These are phyloP conservation scores for Solanum tacnaense DNA, from an alignment of 257 asterid species.

Conservation along the genomic window DNA sequence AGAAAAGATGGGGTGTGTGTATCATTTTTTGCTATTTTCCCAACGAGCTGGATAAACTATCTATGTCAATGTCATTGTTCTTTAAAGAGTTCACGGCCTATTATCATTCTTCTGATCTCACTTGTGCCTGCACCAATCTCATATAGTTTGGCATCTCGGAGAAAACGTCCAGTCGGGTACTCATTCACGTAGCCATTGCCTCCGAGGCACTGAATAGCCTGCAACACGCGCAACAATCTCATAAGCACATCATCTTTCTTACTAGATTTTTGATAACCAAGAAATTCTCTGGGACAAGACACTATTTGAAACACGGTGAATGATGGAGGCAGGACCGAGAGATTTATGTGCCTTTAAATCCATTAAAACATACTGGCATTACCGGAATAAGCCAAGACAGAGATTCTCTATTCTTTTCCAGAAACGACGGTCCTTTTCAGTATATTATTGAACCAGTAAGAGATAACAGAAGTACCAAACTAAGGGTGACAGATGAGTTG, in stretches of 20 bases:
- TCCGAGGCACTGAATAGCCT: slow-evolving; percentile 95
- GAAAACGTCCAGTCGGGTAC: slow-evolving; percentile 90
- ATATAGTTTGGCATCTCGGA: slow-evolving; percentile 84
- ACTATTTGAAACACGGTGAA: neutral
- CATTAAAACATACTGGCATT: neutral
- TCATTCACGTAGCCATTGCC: slow-evolving; percentile 96
- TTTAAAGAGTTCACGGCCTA: slow-evolving; percentile 77
- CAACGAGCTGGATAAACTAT: neutral
- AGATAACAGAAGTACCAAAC: neutral
- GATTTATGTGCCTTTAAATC: neutral
- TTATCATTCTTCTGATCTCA: slow-evolving; percentile 80
- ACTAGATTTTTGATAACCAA: neutral
- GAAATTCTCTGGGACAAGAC: neutral
- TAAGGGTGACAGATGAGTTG: neutral
- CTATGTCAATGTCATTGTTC: slow-evolving; percentile 25
- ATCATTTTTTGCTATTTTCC: neutral
- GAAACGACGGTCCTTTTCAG: neutral
- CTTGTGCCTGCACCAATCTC: slow-evolving; percentile 99
- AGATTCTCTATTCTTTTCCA: neutral
- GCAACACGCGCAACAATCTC: slow-evolving; percentile 15
- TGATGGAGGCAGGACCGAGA: neutral
- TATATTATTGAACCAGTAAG: neutral
- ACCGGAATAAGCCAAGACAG: neutral
- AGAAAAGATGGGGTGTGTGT: neutral
- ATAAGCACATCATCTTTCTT: neutral